These are phyloP conservation scores for Tilletiopsis washingtonensis DNA, from an alignment of 1,284 basidiomycete genomes.

Conservation along the genomic window DNA sequence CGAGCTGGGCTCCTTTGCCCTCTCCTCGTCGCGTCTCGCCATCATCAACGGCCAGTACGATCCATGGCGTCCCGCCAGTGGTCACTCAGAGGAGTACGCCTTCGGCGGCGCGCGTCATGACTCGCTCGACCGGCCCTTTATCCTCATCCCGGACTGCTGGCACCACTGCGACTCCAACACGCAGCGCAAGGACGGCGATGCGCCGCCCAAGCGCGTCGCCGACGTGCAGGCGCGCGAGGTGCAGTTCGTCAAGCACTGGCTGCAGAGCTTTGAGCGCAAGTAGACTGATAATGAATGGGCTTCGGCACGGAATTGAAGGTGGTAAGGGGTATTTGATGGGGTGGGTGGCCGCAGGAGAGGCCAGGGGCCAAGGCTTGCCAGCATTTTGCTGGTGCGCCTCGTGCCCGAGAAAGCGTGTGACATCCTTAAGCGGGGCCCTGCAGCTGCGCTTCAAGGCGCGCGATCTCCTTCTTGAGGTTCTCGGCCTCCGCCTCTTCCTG, in stretches of 20 bases:
- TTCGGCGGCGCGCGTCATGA: conserved; percentile 64
- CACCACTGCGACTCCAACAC: conserved; percentile 37
- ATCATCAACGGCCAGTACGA: conserved; percentile 57
- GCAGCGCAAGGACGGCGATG: conserved; percentile 49
- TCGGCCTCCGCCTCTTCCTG: no score
- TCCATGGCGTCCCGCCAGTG: conserved; percentile 79
- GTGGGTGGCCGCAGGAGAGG: no score
- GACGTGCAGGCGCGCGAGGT: conserved; percentile 75
- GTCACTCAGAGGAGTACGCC: conserved; percentile 60
- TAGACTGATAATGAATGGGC: no score
- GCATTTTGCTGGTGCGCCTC: no score
- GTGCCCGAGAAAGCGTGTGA: no score
- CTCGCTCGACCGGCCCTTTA: conserved; percentile 69
- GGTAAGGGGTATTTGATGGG: no score
- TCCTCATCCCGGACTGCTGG: conserved; percentile 62
- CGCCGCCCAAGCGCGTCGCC: conserved; percentile 63
- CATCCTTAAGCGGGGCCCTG: no score
- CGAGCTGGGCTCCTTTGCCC: conserved; percentile 52
- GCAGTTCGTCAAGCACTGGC: conserved; percentile 71
- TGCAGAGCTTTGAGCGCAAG: no score
- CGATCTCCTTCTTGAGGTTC: no score
- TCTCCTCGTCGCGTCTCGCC: conserved; percentile 67
- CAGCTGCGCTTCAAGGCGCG: no score
- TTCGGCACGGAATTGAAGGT: no score
- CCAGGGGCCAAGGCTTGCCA: no score